Conservation (phyloP, 768 basidiomycete species). For the Calocybe gangraenosa region DNA sequence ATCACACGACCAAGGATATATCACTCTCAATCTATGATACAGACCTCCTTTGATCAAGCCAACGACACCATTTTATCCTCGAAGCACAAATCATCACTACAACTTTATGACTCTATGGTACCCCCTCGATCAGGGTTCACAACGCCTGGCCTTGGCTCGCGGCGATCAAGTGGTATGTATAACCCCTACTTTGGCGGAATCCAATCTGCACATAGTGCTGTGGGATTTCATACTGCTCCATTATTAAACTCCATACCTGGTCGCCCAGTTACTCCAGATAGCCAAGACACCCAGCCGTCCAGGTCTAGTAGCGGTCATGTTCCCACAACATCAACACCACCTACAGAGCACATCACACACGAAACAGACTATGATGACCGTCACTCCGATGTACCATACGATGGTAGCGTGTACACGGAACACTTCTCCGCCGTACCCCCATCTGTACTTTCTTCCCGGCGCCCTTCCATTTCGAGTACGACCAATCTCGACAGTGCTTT, state of each 20-base stretch:
- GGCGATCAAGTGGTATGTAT: constrained; percentile 18
- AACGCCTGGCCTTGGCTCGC: constrained; percentile 24
- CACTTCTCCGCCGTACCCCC: constrained; percentile 9
- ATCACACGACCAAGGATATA: constrained; percentile 81
- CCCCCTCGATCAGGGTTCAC: constrained; percentile 19
- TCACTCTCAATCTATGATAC: constrained; percentile 80
- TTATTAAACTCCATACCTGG: constrained; percentile 17
- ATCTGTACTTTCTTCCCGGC: constrained; percentile 22
- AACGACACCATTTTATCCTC: constrained; percentile 17
- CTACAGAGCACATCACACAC: constrained; percentile 27
- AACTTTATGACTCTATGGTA: constrained; percentile 10
- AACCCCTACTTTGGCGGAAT: constrained; percentile 22
- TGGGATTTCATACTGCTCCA: constrained; percentile 14
- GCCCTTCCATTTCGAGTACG: constrained; percentile 32
- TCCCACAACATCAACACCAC: constrained; percentile 43
- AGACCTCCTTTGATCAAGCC: constrained; percentile 31
- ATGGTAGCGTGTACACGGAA: constrained; percentile 21
- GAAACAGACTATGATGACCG: constrained; percentile 20
- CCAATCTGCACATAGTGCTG: constrained; percentile 4
- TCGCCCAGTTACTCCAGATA: constrained; percentile 46
- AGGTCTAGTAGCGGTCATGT: constrained; percentile 42
- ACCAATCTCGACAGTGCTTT: constrained; percentile 21
- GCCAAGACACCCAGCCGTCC: constrained; percentile 46
- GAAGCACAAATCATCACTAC: constrained; percentile 15
- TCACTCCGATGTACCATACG: constrained; percentile 6